Base-by-base conservation (phyloP, 805 yeast species). In the Cyberlindnera veronae region DNA sequence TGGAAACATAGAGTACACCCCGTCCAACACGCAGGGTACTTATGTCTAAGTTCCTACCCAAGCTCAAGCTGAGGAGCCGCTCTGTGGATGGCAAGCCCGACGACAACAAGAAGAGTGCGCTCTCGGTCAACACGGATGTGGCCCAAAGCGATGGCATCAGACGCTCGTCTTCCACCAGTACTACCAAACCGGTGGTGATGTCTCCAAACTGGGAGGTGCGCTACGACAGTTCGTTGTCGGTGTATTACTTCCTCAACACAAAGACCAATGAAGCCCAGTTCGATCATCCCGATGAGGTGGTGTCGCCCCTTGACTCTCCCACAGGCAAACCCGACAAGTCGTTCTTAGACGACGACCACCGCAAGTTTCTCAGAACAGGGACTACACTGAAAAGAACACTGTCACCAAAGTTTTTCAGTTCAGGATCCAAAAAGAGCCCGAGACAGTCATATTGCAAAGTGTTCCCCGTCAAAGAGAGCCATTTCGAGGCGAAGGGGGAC, bases 251-350 rank as follows among this genome's bases (percentile, higher is more conserved):
- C 42, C 30, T 60, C 15, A 64, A 67, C 44, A 40, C 49, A 2
- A 37, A 37, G 15, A 61, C 63, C 1, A 53, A 55, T 24, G 54
- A 60, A 7, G 51, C 61, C 4, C 58, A 65, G 30, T 67, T 61
- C 44, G 71, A 67, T 42, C 62, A 56, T 26, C 70, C 72, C 0
- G 60, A 62, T 42, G 72, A 67, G 41, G 71, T 67, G 5, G 53
- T 55, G n/a, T 54, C 58, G 13, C 48, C 55, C 0, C 44, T 53
- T 7, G 37, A 43, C 1, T 44, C 51, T 14, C 39, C 44, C 3
- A 23, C 28, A 10, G 28, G 19, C 12, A 31, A 20, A 9, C 15
- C 7, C 8, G 17, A 15, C 34, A 15, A 32, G n/a, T n/a, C 15
- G 15, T 19, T 16, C 29, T 5, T 13, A 10, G 16, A 32, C 4